phyloP scores from a whole-genome alignment of 1,284 basidiomycete species.

The Heimioporus punctisporus region DNA sequence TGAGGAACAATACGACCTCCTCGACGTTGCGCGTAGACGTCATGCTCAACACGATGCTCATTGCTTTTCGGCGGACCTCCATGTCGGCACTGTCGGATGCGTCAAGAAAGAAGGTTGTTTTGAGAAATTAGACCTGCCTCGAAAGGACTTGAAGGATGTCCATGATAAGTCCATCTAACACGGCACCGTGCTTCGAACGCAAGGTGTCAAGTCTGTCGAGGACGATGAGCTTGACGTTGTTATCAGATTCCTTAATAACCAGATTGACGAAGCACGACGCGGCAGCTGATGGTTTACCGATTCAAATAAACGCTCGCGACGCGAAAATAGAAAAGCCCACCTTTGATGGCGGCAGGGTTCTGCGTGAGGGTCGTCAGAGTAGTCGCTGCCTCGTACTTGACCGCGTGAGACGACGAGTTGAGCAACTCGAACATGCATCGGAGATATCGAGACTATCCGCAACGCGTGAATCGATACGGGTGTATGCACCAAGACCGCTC shows the following conservation, averaged over 20 bases:
- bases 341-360: constrained; percentile 96
- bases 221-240: constrained; percentile 99
- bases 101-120: not conserved
- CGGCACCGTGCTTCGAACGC: constrained; percentile 87
- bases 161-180: constrained; percentile 94
- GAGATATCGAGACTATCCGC: constrained; percentile 82
- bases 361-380: constrained; percentile 96
- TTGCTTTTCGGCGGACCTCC: constrained; percentile 95
- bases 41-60: constrained; percentile 92
- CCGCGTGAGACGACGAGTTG: constrained; percentile 89
- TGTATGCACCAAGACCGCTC: constrained; percentile 30
- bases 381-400: constrained; percentile 98
- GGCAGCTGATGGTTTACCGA: constrained; percentile 61
- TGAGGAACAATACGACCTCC: constrained; percentile 95
- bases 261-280: constrained; percentile 91
- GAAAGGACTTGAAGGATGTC: constrained; percentile 93
- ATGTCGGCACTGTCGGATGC: constrained; percentile 77
- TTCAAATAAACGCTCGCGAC: not conserved
- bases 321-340: constrained; percentile 40
- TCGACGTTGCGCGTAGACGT: constrained; percentile 97
- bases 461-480: constrained; percentile 11
- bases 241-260: constrained; percentile 95
- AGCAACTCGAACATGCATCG: constrained; percentile 96
- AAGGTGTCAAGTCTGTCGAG: constrained; percentile 91
- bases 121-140: constrained; percentile 46